phyloP scores from a whole-genome alignment of 2,329 filamentous ascomycete genomes.

The Drechslera avenae region DNA sequence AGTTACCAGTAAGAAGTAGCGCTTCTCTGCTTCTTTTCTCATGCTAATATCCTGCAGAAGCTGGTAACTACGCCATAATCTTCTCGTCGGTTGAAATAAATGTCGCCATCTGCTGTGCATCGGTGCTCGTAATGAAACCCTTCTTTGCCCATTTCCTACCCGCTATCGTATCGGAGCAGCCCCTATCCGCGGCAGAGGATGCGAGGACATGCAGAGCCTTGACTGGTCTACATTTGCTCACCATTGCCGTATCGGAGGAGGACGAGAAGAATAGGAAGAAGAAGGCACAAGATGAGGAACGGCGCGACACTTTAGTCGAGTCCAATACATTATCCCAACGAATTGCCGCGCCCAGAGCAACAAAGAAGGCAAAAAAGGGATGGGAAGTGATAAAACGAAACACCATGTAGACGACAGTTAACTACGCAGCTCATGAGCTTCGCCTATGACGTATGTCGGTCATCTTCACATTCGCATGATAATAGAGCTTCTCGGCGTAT shows the following conservation, averaged over 20 bases:
- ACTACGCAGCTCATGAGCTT: constrained; percentile 9
- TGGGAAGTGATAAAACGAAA: constrained; percentile 1
- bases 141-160: constrained; percentile 47
- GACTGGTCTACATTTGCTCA: constrained; percentile 20
- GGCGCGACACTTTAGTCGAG: constrained; percentile 16
- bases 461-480: background rate
- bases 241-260: constrained; percentile 9
- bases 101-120: constrained; percentile 53
- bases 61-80: constrained; percentile 49
- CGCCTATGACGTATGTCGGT: constrained; percentile 23
- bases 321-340: background rate
- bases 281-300: constrained; percentile 3
- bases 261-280: constrained; percentile 17
- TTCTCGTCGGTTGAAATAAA: constrained; percentile 53
- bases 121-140: constrained; percentile 51
- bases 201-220: constrained; percentile 13
- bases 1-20: constrained; percentile 29
- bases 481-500: too few relatives aligned
- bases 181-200: constrained; percentile 23
- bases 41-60: constrained; percentile 24
- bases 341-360: background rate
- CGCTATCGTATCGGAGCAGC: constrained; percentile 27
- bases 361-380: background rate
- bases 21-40: background rate
- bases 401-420: constrained; percentile 1